Base-by-base conservation (phyloP, 2,329 filamentous ascomycete species). In the Aspergillus oerlinghausenensis region DNA sequence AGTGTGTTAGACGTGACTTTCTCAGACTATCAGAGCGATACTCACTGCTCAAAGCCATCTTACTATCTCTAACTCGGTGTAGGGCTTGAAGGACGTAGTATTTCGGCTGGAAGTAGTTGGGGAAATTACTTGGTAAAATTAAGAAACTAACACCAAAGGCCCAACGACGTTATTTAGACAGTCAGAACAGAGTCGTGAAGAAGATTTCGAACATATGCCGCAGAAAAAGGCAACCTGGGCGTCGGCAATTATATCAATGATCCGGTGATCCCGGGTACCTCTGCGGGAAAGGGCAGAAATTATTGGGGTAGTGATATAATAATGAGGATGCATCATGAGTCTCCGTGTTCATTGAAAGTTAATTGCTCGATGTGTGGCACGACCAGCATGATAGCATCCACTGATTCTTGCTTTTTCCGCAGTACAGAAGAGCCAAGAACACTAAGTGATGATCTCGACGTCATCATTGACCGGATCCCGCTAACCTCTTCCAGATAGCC, bases 41-140 rank as follows among this genome's bases (percentile, higher is more conserved):
- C 69, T 59, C 70, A 76, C 74, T 73, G 61, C 68, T 68, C 26
- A 70, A 17, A 42, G 45, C 54, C 69, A 72, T 72, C 28, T 21
- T 53, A 49, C 28, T 54, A 17, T 57, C 11, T 52, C n/a, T 25
- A 45, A 40, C 26, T 40, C 32, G 49, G 43, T 5, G 9, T 26
- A 19, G 21, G 21, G 43, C 23, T 26, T 23, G 23, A 11, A 47
- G 21, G 21, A 47, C 14, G 19, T 23, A 14, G 10, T 47, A 47
- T 47, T 17, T 21, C 19, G 19, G 11, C 21, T 26, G 11, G 4
- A 21, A 11, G 8, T 21, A 21, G n/a, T 21, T n/a, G 40, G n/a
- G 19, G 28, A 4, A 49, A 40, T 32, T 25, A 26, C 4, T 48
- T 38, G 35, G 28, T 9, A 29, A 47, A 10, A 29, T 28, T 43